Conservation (phyloP, 1,284 basidiomycete species). For the Schizopora paradoxa region DNA sequence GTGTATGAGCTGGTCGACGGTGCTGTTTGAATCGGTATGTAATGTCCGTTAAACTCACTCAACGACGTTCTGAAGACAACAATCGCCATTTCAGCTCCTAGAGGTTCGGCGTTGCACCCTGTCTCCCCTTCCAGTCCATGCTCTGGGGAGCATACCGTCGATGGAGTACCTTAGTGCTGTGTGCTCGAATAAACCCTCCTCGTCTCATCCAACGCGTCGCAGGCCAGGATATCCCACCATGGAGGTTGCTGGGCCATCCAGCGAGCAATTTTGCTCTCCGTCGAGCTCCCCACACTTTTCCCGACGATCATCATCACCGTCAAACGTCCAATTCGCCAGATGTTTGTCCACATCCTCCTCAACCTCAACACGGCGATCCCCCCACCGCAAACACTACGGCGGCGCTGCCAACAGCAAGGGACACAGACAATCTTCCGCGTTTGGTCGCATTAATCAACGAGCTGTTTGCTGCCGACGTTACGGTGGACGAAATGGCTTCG, state of each 20-base stretch:
- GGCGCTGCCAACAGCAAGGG: no score
- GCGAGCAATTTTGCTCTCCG: not conserved
- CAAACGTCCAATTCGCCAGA: no score
- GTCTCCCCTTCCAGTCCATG: conserved; percentile 58
- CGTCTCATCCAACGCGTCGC: not conserved
- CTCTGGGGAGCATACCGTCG: conserved; percentile 53
- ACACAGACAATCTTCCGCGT: not conserved
- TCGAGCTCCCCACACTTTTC: not conserved
- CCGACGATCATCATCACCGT: no score
- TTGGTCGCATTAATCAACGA: conserved; percentile 7
- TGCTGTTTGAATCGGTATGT: no score
- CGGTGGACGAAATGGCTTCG: conserved; percentile 4
- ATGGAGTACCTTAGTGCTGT: conserved; percentile 29
- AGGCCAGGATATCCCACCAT: not conserved
- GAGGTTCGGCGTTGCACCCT: conserved; percentile 32
- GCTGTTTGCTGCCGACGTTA: not conserved
- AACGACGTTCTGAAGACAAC: no score
- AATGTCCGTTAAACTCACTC: no score
- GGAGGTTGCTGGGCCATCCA: not conserved
- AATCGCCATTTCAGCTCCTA: no score
- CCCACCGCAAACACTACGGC: no score
- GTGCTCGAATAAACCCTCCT: not conserved
- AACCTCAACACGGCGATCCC: no score
- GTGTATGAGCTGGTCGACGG: no score
- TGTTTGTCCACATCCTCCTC: no score